Percentiles rank a stretch among this genome's conserved stretches.
Conservation (phyloP, 1,284 basidiomycete species). For the Trichosporon coremiiforme region DNA sequence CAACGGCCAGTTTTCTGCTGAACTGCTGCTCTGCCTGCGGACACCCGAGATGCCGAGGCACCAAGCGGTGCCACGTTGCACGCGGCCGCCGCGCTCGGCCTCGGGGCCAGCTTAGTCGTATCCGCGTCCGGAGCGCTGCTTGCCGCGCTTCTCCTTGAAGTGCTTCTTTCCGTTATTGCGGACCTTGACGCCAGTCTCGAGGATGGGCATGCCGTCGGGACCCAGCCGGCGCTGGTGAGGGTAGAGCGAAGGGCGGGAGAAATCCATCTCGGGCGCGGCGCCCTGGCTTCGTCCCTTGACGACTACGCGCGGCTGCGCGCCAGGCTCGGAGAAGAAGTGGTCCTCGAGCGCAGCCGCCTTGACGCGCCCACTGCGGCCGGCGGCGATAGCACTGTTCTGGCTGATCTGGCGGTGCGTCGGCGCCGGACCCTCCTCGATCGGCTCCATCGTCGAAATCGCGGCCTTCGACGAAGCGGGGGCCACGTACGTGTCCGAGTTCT, state of each 20-base stretch:
- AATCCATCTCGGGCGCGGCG: slow-evolving; percentile 50
- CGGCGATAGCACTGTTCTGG: slow-evolving; percentile 50
- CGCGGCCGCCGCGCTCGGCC: too few species aligned
- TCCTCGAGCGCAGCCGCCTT: slow-evolving; percentile 74
- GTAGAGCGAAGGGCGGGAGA: slow-evolving; percentile 67
- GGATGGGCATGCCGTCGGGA: slow-evolving; percentile 69
- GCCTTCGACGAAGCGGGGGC: slow-evolving; percentile 35
- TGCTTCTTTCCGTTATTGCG: slow-evolving; percentile 76
- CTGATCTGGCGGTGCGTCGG: slow-evolving; percentile 34
- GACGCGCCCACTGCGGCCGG: slow-evolving; percentile 46
- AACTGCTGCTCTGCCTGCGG: neutral
- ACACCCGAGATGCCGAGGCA: too few species aligned
- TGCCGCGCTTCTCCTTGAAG: slow-evolving; percentile 81
- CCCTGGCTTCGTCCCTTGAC: slow-evolving; percentile 63
- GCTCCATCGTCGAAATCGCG: slow-evolving; percentile 3
- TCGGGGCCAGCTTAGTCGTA: slow-evolving; percentile 70
- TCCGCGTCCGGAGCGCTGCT: slow-evolving; percentile 85
- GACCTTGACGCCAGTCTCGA: slow-evolving; percentile 57
- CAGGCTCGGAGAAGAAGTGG: slow-evolving; percentile 73
- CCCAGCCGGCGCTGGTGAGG: slow-evolving; percentile 79
- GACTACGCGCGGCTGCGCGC: slow-evolving; percentile 65
- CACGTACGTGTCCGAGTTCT: slow-evolving; percentile 80
- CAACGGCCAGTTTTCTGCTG: neutral
- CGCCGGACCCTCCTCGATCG: neutral
- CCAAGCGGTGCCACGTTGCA: too few species aligned